phyloP scores from a whole-genome alignment of 148 eudicot species.

The Heliosperma pusillum region DNA sequence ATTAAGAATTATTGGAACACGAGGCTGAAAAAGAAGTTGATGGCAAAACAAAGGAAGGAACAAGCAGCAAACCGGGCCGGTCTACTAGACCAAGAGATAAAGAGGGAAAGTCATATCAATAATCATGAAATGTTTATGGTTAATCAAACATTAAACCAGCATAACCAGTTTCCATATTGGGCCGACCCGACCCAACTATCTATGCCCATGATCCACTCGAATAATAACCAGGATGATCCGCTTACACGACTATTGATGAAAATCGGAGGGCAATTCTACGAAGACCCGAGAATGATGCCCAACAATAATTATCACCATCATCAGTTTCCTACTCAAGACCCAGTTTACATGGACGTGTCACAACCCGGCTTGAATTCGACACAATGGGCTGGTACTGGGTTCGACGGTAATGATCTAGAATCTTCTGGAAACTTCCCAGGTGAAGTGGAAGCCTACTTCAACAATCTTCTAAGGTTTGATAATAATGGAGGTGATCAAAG shows the following conservation, averaged over 20 bases:
- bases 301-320: conserved; percentile 18
- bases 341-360: conserved; percentile 23
- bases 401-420: conserved; percentile 26
- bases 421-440: conserved; percentile 23
- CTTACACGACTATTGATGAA: conserved; percentile 23
- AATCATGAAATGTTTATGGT: conserved; percentile 24
- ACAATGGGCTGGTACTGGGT: conserved; percentile 21
- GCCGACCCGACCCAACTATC: conserved; percentile 22
- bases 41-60: conserved; percentile 53
- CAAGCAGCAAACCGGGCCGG: conserved; percentile 30
- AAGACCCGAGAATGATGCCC: conserved; percentile 21
- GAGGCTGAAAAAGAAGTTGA: conserved; percentile 57
- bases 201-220: conserved; percentile 12
- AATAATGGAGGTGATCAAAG: conserved; percentile 28
- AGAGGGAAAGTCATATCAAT: conserved; percentile 22
- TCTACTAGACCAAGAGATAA: conserved; percentile 40
- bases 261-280: conserved; percentile 26
- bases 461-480: conserved; percentile 21
- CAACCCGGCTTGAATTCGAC: background rate
- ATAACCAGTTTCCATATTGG: conserved; percentile 29
- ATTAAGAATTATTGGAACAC: conserved; percentile 78
- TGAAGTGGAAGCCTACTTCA: conserved; percentile 30
- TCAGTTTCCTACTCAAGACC: conserved; percentile 26
- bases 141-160: conserved; percentile 27
- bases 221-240: conserved; percentile 25